A percentile compares a stretch with the other conserved stretches of the same genome.
Evolutionary conservation across 768 basidiomycete genomes (phyloP).

Genomic region (Pleurotus cornucopiae): DNA sequence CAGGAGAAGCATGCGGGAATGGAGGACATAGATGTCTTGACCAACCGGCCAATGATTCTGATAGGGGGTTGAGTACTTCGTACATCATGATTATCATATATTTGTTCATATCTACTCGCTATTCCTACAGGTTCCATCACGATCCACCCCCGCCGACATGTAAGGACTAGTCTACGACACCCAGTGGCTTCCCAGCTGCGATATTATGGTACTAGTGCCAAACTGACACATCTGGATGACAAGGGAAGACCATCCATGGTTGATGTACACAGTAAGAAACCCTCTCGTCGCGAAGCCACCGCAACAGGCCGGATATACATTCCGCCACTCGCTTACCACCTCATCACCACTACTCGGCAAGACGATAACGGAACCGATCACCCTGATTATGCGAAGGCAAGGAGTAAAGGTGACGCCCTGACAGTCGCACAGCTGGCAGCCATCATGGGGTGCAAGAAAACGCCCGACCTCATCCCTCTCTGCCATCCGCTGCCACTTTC

Average conservation of each 20-base stretch:
- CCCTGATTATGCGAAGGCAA: conserved; percentile 36
- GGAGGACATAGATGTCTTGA: conserved; percentile 72
- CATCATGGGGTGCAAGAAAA: conserved; percentile 85
- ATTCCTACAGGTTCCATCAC: not conserved
- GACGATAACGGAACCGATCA: conserved; percentile 11
- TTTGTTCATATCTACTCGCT: not conserved
- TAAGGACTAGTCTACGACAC: conserved; percentile 3
- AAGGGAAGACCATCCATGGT: conserved; percentile 80
- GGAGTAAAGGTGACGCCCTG: conserved; percentile 65
- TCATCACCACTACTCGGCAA: conserved; percentile 46
- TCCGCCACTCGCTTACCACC: conserved; percentile 56
- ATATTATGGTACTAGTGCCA: conserved; percentile 19
- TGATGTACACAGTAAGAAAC: conserved; percentile 62
- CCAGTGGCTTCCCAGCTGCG: conserved; percentile 16
- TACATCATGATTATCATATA: too few species aligned
- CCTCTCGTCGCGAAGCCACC: conserved; percentile 65
- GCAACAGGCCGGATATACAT: conserved; percentile 74
- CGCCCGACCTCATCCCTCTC: conserved; percentile 78
- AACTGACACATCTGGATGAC: conserved; percentile 69
- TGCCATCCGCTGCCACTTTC: conserved; percentile 82
- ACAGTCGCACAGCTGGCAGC: conserved; percentile 80
- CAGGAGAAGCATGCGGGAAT: conserved; percentile 82
- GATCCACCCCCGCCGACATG: not conserved
- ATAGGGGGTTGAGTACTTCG: conserved; percentile 83
- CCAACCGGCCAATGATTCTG: conserved; percentile 86